Conservation (phyloP, 495 filamentous ascomycete genomes). For the Friedmanniomyces simplex region DNA sequence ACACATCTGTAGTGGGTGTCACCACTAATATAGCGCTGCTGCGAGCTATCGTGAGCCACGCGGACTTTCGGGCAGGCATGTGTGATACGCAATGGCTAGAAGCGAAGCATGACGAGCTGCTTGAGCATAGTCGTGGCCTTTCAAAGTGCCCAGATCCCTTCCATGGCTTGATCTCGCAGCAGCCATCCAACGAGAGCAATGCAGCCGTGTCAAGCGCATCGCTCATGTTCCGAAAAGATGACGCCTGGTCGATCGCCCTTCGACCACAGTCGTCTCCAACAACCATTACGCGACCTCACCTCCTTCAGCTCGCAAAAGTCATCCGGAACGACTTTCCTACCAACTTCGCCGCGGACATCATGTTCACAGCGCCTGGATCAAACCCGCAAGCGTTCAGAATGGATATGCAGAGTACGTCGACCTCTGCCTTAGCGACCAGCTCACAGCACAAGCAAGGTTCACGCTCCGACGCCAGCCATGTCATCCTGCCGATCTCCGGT, state of each 20-base stretch:
- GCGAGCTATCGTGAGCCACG: constrained; percentile 41
- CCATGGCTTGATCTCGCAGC: constrained; percentile 6
- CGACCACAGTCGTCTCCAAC: not conserved
- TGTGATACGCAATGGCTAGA: constrained; percentile 53
- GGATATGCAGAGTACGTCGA: constrained; percentile 38
- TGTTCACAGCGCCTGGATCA: constrained; percentile 39
- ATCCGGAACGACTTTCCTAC: constrained; percentile 49
- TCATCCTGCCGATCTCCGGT: constrained; percentile 48
- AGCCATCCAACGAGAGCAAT: constrained; percentile 13
- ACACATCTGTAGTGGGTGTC: constrained; percentile 43
- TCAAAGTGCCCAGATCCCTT: constrained; percentile 3
- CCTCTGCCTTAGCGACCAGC: constrained; percentile 38
- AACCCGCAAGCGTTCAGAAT: constrained; percentile 34
- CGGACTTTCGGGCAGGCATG: constrained; percentile 35
- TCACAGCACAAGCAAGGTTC: constrained; percentile 44
- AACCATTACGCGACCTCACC: constrained; percentile 16
- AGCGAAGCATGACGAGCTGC: constrained; percentile 32
- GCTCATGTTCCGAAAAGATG: constrained; percentile 18
- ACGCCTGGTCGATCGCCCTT: constrained; percentile 22
- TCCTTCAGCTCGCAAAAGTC: constrained; percentile 44
- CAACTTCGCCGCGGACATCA: constrained; percentile 43
- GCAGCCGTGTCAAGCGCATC: not conserved
- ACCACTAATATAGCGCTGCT: constrained; percentile 47
- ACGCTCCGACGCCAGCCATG: constrained; percentile 41
- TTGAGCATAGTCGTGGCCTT: constrained; percentile 29